Evolutionary conservation across 2,329 filamentous ascomycete species (phyloP).

Genomic region (Fusarium pseudonygamai): DNA sequence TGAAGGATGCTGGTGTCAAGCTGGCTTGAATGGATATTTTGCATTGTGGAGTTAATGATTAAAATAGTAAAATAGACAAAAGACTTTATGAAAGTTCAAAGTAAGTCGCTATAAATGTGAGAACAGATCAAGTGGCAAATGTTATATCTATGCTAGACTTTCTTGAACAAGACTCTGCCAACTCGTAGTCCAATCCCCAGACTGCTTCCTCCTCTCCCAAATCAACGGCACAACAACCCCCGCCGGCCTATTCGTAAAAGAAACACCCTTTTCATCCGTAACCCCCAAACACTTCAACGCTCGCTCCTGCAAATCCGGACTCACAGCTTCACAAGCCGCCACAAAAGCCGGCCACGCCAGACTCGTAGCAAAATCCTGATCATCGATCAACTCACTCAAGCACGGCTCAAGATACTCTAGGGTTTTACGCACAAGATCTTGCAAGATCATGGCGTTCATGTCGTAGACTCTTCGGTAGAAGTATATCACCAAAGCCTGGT

Average conservation of each 20-base stretch:
- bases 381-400: slow-evolving; percentile 45
- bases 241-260: slow-evolving; percentile 42
- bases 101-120: background rate
- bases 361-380: slow-evolving; percentile 50
- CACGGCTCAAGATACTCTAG: slow-evolving; percentile 50
- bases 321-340: slow-evolving; percentile 53
- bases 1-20: slow-evolving; percentile 53
- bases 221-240: slow-evolving; percentile 42
- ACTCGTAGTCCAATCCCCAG: slow-evolving; percentile 45
- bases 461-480: slow-evolving; percentile 55
- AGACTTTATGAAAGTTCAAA: background rate
- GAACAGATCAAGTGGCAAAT: background rate
- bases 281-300: slow-evolving; percentile 35
- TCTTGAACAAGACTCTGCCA: slow-evolving; percentile 40
- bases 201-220: slow-evolving; percentile 42
- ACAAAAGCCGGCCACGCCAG: slow-evolving; percentile 57
- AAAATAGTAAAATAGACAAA: slow-evolving; percentile 8
- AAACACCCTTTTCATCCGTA: slow-evolving; percentile 44
- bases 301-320: slow-evolving; percentile 47
- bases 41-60: background rate
- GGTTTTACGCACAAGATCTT: slow-evolving; percentile 49
- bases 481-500: slow-evolving; percentile 55
- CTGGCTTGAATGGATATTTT: background rate
- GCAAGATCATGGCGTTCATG: slow-evolving; percentile 51
- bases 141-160: background rate